Evolutionary conservation across 306 rosid species (phyloP).

Genomic region (Calophaca sinica): DNA sequence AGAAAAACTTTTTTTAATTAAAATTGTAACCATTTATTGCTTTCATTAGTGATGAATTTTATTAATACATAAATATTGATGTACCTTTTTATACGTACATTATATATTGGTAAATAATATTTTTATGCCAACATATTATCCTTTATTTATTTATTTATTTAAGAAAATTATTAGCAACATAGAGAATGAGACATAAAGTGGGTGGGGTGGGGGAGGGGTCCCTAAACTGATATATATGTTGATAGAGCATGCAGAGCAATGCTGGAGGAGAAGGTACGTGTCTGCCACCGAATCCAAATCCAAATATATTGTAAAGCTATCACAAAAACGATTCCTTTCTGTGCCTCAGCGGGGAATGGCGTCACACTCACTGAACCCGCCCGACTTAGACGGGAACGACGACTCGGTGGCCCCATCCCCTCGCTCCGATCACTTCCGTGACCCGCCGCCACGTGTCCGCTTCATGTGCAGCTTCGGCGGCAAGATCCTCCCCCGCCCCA

Average conservation of each 20-base stretch:
- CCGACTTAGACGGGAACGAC: slow-evolving; percentile 67
- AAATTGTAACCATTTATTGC: too few relatives aligned
- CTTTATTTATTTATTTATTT: not conserved
- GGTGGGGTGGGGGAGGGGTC: slow-evolving; percentile 2
- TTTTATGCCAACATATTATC: not conserved
- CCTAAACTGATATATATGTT: not conserved
- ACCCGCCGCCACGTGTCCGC: slow-evolving; percentile 63
- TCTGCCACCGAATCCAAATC: slow-evolving; percentile 19
- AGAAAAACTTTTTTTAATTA: too few relatives aligned
- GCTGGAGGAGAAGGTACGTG: not conserved
- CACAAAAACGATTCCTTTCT: not conserved
- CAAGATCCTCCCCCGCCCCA: slow-evolving; percentile 86
- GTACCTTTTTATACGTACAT: not conserved
- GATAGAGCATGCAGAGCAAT: not conserved
- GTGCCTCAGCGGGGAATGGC: slow-evolving; percentile 48
- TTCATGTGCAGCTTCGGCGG: slow-evolving; percentile 99
- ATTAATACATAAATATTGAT: not conserved
- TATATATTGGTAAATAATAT: not conserved
- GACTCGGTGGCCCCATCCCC: slow-evolving; percentile 87
- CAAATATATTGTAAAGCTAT: not conserved
- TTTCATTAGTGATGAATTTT: too few relatives aligned
- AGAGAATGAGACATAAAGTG: not conserved
- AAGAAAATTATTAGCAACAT: not conserved
- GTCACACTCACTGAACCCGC: slow-evolving; percentile 55
- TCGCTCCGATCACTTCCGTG: slow-evolving; percentile 66